A percentile compares a stretch with the other conserved stretches of the same genome.
phyloP scores from a whole-genome alignment of 2,329 filamentous ascomycete genomes.

The Ceratocystis smalleyi region DNA sequence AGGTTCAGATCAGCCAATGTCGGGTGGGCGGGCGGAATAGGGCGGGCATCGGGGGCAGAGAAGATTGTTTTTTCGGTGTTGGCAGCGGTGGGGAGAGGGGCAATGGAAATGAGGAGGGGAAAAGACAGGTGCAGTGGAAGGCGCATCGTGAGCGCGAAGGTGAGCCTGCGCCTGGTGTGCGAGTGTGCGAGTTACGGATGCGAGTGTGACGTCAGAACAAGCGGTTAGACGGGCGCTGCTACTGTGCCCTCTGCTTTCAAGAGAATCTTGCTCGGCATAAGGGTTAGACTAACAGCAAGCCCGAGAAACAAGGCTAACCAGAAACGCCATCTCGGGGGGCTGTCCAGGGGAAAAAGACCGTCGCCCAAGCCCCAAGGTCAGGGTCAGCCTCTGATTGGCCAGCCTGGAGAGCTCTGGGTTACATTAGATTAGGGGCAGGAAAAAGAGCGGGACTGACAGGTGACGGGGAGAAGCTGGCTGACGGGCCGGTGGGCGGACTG shows the following conservation, averaged over 20 bases:
- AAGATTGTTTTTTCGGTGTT: slow-evolving; percentile 93
- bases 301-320: not conserved
- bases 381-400: not conserved
- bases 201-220: no score
- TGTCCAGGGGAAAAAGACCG: no score
- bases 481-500: not conserved
- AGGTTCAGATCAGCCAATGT: slow-evolving; percentile 42
- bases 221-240: no score
- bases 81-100: slow-evolving; percentile 28
- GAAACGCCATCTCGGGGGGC: no score
- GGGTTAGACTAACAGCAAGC: no score
- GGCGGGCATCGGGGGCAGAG: slow-evolving; percentile 46
- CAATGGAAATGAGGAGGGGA: slow-evolving; percentile 17
- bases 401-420: not conserved
- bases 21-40: slow-evolving; percentile 35
- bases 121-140: slow-evolving; percentile 1
- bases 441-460: not conserved
- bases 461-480: not conserved
- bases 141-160: not conserved
- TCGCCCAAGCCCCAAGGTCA: no score
- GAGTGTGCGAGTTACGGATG: no score
- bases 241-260: no score
- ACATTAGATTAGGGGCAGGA: not conserved
- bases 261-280: no score
- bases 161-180: no score